Conservation (phyloP, 495 filamentous ascomycete genomes). For the Paragyromitra xinjiangensis region DNA sequence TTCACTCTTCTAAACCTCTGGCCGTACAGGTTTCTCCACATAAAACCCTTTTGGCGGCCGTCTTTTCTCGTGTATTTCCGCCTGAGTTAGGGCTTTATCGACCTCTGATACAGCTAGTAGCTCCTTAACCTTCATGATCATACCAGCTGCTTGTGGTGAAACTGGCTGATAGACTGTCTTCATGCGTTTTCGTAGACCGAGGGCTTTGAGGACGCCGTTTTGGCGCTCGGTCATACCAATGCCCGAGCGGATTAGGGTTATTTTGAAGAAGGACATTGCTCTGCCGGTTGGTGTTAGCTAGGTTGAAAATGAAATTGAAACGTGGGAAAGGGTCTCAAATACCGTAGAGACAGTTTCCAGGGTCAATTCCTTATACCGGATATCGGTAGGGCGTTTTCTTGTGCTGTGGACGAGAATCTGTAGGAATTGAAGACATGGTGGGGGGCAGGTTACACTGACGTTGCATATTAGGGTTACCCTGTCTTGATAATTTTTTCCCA, state of each 20-base stretch:
- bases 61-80: slow-evolving; percentile 76
- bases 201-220: slow-evolving; percentile 82
- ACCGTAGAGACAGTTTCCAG: slow-evolving; percentile 10
- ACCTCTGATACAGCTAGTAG: slow-evolving; percentile 88
- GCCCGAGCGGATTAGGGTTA: slow-evolving; percentile 89
- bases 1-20: slow-evolving; percentile 2
- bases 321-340: neutral
- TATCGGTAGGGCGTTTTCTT: neutral
- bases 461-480: slow-evolving; percentile 22
- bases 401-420: neutral
- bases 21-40: slow-evolving; percentile 67
- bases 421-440: slow-evolving; percentile 10
- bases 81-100: slow-evolving; percentile 71
- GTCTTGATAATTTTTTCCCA: slow-evolving; percentile 17
- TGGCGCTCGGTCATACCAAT: slow-evolving; percentile 90
- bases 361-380: neutral
- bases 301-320: neutral
- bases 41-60: slow-evolving; percentile 86
- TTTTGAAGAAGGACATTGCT: slow-evolving; percentile 87
- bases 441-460: slow-evolving; percentile 22
- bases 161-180: slow-evolving; percentile 93
- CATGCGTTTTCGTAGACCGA: slow-evolving; percentile 88
- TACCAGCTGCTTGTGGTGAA: slow-evolving; percentile 81
- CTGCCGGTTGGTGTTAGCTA: slow-evolving; percentile 3
- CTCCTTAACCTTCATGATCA: slow-evolving; percentile 98